Evolutionary conservation across 768 basidiomycete species (phyloP).

Genomic region (Suillus variegatus): DNA sequence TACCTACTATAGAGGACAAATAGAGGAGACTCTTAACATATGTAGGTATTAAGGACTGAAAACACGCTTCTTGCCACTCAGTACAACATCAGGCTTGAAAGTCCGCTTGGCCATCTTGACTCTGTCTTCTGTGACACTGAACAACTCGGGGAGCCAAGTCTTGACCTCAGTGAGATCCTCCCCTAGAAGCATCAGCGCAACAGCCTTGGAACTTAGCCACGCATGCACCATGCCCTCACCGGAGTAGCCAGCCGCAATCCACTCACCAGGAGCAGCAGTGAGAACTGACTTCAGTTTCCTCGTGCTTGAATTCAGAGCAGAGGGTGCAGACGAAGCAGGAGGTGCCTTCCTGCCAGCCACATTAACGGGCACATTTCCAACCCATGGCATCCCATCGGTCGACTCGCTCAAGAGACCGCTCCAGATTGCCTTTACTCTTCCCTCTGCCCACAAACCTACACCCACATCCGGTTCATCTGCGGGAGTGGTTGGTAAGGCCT

Average conservation of each 20-base stretch:
- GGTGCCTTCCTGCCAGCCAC: conserved; percentile 45
- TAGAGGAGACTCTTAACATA: not conserved
- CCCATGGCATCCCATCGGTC: conserved; percentile 66
- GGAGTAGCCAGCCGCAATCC: conserved; percentile 70
- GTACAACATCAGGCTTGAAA: not conserved
- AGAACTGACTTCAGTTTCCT: not conserved
- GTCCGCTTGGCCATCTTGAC: not conserved
- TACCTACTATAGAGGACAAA: not conserved
- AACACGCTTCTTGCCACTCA: conserved; percentile 1
- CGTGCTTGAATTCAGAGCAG: not conserved
- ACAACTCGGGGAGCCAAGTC: not conserved
- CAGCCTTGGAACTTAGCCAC: conserved; percentile 60
- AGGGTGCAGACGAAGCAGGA: not conserved
- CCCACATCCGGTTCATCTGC: conserved; percentile 17
- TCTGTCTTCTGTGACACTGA: conserved; percentile 1
- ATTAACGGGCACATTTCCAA: conserved; percentile 56
- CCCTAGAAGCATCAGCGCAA: conserved; percentile 61
- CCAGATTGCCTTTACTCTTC: conserved; percentile 59
- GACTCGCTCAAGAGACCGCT: conserved; percentile 66
- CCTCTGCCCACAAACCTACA: conserved; percentile 37
- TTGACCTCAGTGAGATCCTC: conserved; percentile 23
- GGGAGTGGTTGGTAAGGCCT: conserved; percentile 25
- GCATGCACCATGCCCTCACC: conserved; percentile 78
- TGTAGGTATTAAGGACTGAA: not conserved
- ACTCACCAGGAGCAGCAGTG: conserved; percentile 53